Percentiles rank a stretch among this genome's conserved stretches.
These are phyloP conservation scores for Zymoseptoria brevis DNA, from an alignment of 2,329 filamentous ascomycete genomes.

Conservation along the genomic window DNA sequence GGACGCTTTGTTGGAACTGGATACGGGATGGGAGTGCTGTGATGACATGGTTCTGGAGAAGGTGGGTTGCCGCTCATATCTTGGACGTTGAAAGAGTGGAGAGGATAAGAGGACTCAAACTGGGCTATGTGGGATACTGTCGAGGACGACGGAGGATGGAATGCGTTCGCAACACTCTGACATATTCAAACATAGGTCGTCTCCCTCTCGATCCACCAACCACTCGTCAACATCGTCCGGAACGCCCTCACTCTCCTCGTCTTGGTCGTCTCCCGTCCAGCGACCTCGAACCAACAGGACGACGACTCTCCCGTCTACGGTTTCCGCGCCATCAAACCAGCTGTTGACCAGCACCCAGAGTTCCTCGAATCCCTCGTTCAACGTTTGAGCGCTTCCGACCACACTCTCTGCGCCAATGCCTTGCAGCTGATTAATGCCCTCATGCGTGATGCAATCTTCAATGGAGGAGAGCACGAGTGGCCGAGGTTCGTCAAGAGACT, in stretches of 20 bases:
- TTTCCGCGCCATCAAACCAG: constrained; percentile 84
- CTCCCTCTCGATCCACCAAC: constrained; percentile 87
- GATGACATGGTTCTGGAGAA: constrained; percentile 62
- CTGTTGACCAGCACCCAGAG: constrained; percentile 81
- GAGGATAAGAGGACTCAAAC: constrained; percentile 58
- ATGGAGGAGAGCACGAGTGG: constrained; percentile 75
- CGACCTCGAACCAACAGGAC: constrained; percentile 35
- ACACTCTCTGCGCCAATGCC: constrained; percentile 90
- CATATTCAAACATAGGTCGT: constrained; percentile 52
- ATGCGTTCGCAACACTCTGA: background rate
- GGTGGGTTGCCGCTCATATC: constrained; percentile 37
- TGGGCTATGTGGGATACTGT: constrained; percentile 28
- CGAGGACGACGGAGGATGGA: background rate
- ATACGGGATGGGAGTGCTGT: constrained; percentile 94
- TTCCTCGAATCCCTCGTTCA: constrained; percentile 92
- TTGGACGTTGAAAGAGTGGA: constrained; percentile 71
- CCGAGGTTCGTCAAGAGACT: constrained; percentile 88
- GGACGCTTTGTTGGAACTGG: constrained; percentile 79
- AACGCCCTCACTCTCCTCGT: constrained; percentile 96
- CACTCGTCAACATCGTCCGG: constrained; percentile 91
- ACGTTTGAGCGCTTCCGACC: constrained; percentile 86
- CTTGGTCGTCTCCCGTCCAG: constrained; percentile 80
- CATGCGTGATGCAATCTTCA: constrained; percentile 81
- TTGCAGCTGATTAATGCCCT: constrained; percentile 92
- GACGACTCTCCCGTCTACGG: constrained; percentile 60